A percentile compares a stretch with the other conserved stretches of the same genome.
phyloP scores from a whole-genome alignment of 2,329 filamentous ascomycete species.

The Ophioceras dolichostomum region DNA sequence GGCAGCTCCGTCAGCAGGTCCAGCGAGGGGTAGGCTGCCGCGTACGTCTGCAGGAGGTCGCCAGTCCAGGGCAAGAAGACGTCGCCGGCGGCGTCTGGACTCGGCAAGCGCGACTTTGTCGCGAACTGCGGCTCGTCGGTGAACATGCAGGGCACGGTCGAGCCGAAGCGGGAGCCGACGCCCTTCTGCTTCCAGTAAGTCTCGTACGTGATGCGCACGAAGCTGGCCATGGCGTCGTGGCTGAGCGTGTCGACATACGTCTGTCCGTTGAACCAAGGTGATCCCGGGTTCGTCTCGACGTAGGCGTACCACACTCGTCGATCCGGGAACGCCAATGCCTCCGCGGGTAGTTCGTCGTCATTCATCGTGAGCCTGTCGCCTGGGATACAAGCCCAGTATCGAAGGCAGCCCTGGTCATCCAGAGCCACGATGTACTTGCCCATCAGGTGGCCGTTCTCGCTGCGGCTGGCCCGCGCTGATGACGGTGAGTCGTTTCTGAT shows the following conservation, averaged over 20 bases:
- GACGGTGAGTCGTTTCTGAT: no score
- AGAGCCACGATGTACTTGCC: no score
- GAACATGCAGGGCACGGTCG: constrained; percentile 17
- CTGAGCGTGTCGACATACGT: constrained; percentile 18
- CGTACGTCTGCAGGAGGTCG: no score
- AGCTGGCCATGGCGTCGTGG: constrained; percentile 12
- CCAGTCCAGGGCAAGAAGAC: constrained; percentile 18
- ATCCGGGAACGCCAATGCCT: no score
- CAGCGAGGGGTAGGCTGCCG: constrained; percentile 5
- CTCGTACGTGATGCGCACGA: constrained; percentile 17
- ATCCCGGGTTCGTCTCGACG: constrained; percentile 15
- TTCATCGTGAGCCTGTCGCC: no score
- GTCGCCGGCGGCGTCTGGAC: constrained; percentile 11
- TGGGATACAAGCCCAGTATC: no score
- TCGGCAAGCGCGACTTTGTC: constrained; percentile 15
- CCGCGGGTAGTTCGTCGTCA: no score
- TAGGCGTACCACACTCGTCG: constrained; percentile 19
- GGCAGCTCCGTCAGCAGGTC: constrained; percentile 14
- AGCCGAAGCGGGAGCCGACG: constrained; percentile 16
- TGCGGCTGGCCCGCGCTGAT: no score
- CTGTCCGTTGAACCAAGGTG: constrained; percentile 18
- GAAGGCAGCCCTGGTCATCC: no score
- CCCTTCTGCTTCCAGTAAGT: constrained; percentile 15
- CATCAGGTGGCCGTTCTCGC: no score
- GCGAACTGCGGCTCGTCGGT: constrained; percentile 20